Conservation (phyloP, 306 rosid species). For the Cyclanthera cordifolia region DNA sequence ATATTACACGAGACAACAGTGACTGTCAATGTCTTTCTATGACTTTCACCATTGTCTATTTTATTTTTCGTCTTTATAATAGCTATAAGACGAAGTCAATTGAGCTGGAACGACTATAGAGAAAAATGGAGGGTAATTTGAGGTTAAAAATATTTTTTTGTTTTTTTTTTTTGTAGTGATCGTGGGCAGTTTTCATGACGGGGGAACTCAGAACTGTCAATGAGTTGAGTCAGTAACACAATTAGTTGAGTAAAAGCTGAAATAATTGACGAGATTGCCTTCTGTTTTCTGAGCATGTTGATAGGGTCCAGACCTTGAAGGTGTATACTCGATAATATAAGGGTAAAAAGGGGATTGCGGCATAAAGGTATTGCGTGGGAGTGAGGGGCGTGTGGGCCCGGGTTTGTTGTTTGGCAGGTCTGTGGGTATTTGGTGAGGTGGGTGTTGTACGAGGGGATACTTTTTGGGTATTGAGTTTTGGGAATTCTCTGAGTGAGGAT, state of each 20-base stretch:
- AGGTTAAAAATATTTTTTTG: background rate
- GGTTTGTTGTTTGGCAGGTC: too few relatives aligned
- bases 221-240: background rate
- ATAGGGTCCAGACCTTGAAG: too few relatives aligned
- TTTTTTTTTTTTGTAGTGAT: background rate
- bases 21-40: constrained; percentile 1
- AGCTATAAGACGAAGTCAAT: background rate
- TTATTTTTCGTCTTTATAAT: background rate
- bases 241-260: background rate
- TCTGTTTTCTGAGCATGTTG: too few relatives aligned
- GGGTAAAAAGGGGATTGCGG: too few relatives aligned
- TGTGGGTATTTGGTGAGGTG: too few relatives aligned
- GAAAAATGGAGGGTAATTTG: background rate
- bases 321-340: too few relatives aligned
- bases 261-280: background rate
- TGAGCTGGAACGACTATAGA: constrained; percentile 1
- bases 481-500: too few relatives aligned
- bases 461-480: too few relatives aligned
- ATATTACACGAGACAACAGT: background rate
- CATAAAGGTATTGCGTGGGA: too few relatives aligned
- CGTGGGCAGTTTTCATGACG: background rate
- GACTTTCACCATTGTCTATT: background rate
- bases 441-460: too few relatives aligned
- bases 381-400: too few relatives aligned
- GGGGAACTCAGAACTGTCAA: background rate